phyloP scores from a whole-genome alignment of 2,329 filamentous ascomycete species.

The Epichloe gansuensis region DNA sequence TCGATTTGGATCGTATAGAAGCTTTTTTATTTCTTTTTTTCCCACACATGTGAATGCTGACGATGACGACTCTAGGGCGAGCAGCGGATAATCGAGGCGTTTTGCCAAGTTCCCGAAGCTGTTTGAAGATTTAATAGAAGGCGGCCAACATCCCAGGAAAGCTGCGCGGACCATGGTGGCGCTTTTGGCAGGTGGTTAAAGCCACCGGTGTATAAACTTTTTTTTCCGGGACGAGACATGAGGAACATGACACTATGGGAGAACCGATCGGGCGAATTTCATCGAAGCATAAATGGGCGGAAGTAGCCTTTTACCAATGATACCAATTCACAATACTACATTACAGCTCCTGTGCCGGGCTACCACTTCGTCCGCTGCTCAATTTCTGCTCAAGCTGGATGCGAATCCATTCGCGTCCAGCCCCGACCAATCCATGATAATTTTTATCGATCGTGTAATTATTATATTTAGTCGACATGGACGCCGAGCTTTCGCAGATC shows the following conservation, averaged over 20 bases:
- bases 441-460: not conserved
- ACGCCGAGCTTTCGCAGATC: constrained; percentile 67
- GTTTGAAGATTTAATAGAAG: constrained; percentile 47
- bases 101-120: constrained; percentile 46
- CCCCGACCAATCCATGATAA: not conserved
- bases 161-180: constrained; percentile 49
- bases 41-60: not conserved
- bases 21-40: no score
- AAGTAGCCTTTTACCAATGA: constrained; percentile 4
- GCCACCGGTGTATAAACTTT: constrained; percentile 6
- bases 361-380: no score
- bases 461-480: constrained; percentile 52
- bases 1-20: constrained; percentile 10
- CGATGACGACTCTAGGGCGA: constrained; percentile 36
- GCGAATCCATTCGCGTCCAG: not conserved
- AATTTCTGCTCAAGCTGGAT: not conserved
- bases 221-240: constrained; percentile 7
- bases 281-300: not conserved
- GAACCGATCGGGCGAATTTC: not conserved
- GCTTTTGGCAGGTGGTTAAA: constrained; percentile 39
- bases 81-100: constrained; percentile 42
- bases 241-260: constrained; percentile 2
- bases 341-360: not conserved
- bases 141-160: constrained; percentile 39
- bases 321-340: constrained; percentile 1